Evolutionary conservation across 805 yeast species (phyloP).

Genomic region (Lipomyces mesembrius): DNA sequence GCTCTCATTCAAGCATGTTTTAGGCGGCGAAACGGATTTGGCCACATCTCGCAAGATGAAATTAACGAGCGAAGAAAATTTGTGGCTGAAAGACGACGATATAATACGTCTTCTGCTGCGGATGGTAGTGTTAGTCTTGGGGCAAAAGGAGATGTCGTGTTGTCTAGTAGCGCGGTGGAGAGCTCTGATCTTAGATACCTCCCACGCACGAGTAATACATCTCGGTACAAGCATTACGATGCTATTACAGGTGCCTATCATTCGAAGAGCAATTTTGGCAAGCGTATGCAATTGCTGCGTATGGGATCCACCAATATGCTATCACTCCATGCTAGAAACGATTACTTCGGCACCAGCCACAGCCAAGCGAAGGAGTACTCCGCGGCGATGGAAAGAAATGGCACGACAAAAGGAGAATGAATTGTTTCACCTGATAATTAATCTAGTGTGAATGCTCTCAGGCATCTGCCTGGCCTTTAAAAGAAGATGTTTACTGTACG

Average conservation of each 20-base stretch:
- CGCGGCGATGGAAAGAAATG: neutral
- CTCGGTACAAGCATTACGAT: conserved; percentile 22
- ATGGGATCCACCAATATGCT: conserved; percentile 31
- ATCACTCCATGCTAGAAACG: conserved; percentile 30
- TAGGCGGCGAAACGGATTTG: conserved; percentile 71
- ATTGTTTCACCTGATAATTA: neutral
- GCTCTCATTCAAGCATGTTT: conserved; percentile 73
- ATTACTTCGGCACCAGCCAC: conserved; percentile 25
- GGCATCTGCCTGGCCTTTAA: neutral
- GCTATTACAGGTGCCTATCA: conserved; percentile 21
- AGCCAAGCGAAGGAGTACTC: neutral
- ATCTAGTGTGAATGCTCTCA: neutral
- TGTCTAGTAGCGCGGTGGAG: neutral
- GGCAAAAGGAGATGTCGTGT: conserved; percentile 2
- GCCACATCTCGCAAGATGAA: conserved; percentile 80
- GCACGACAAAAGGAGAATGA: neutral
- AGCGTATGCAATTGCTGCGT: conserved; percentile 21
- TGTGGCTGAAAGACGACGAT: conserved; percentile 65
- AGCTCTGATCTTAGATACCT: conserved; percentile 7
- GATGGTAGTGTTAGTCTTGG: neutral
- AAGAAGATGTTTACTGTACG: neutral
- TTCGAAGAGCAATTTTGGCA: conserved; percentile 20
- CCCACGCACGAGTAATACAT: conserved; percentile 2
- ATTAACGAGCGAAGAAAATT: conserved; percentile 75
- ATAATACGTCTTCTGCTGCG: conserved; percentile 38